Conservation (phyloP, 768 basidiomycete genomes). For the Naganishia friedmannii region DNA sequence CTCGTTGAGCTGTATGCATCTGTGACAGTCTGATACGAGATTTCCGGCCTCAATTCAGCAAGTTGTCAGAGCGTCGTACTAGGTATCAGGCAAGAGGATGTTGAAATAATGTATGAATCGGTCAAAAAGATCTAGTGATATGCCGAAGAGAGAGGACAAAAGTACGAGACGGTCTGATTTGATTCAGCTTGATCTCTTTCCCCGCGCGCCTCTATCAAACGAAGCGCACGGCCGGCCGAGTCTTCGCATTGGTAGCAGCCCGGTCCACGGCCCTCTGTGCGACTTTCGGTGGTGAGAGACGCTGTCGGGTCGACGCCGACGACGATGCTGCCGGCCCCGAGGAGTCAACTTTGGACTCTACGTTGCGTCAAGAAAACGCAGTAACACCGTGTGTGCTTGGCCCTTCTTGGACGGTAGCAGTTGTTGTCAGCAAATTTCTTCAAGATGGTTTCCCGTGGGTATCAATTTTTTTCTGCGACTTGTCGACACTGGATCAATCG, state of each 20-base stretch:
- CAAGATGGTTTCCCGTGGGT: constrained; percentile 28
- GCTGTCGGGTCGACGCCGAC: constrained; percentile 10
- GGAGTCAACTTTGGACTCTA: not conserved
- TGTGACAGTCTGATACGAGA: too few species aligned
- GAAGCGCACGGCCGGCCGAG: not conserved
- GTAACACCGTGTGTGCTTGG: not conserved
- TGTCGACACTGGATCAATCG: constrained; percentile 16
- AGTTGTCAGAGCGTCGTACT: too few species aligned
- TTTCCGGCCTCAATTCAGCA: too few species aligned
- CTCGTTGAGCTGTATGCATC: too few species aligned
- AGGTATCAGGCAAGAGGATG: too few species aligned
- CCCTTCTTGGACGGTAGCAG: constrained; percentile 20
- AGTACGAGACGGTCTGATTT: not conserved
- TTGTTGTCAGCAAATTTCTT: constrained; percentile 28
- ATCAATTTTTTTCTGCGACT: not conserved
- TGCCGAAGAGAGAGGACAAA: too few species aligned
- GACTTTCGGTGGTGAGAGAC: not conserved
- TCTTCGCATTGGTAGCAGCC: not conserved
- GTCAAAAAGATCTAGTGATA: too few species aligned
- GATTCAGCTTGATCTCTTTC: not conserved
- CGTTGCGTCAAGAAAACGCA: constrained; percentile 1
- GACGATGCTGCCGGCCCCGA: constrained; percentile 8
- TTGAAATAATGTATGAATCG: too few species aligned
- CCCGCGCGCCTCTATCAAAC: not conserved
- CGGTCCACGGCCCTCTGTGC: not conserved